Evolutionary conservation across 306 rosid species (phyloP), one percentile per base, ranked within the genome.

Genomic region (Gastrolobium villosum): DNA sequence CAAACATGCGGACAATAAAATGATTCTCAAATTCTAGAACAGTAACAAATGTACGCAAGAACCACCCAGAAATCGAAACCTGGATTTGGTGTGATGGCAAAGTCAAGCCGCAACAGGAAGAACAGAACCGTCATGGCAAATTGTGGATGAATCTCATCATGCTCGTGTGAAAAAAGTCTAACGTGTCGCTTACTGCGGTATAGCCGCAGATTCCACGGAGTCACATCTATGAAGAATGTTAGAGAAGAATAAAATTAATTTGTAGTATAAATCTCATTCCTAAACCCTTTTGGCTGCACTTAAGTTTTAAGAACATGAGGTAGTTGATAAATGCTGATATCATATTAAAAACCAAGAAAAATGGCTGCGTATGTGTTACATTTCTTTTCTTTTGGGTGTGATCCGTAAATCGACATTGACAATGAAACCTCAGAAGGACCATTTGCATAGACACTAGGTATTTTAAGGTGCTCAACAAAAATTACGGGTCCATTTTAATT

Each of bases 1-100:
- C n/a, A n/a, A n/a, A n/a, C n/a, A n/a, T n/a, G n/a, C n/a, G n/a
- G n/a, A n/a, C n/a, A n/a, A n/a, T n/a, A n/a, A n/a, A n/a, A n/a
- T n/a, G n/a, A n/a, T n/a, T n/a, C n/a, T n/a, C n/a, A n/a, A n/a
- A n/a, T n/a, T n/a, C n/a, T n/a, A n/a, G n/a, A n/a, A n/a, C n/a
- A n/a, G n/a, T n/a, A n/a, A n/a, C n/a, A n/a, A n/a, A n/a, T n/a
- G n/a, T n/a, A n/a, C n/a, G n/a, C n/a, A n/a, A 45, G 65, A 35
- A 15, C 34, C 79, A 61, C 2, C 36, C 36, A n/a, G 15, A 41
- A 65, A 65, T 65, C 5, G 14, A 74, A 78, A 70, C 36, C 28
- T 59, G 41, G 40, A 34, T 20, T 59, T 59, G 63, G 49, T 14
- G 36, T 7, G 7, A 64, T 64, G 60, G 37, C 7, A 48, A 14